Conservation (phyloP, 306 rosid species). For the Quercus cerris region DNA sequence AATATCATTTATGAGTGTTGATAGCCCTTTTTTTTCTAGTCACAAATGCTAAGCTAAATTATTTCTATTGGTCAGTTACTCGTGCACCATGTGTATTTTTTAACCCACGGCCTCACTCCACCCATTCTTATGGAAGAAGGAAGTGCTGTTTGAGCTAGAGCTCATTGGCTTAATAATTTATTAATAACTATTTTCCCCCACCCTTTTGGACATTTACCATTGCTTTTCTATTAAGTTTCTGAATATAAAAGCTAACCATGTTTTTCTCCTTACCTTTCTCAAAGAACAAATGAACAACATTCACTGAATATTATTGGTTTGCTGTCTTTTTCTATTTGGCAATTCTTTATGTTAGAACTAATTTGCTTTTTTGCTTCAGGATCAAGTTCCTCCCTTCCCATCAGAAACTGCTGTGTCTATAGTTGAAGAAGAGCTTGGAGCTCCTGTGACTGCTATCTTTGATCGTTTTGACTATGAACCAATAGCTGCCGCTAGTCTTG, state of each 20-base stretch:
- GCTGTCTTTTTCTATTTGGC: constrained; percentile 5
- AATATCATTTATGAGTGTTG: constrained; percentile 4
- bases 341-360: constrained; percentile 26
- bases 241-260: not conserved
- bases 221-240: not conserved
- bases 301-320: not conserved
- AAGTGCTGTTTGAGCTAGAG: too few relatives aligned
- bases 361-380: constrained; percentile 47
- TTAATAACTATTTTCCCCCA: not conserved
- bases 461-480: constrained; percentile 92
- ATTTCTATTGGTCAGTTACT: too few relatives aligned
- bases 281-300: not conserved
- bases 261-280: not conserved
- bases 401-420: constrained; percentile 81
- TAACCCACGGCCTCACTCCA: too few relatives aligned
- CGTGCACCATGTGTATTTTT: too few relatives aligned
- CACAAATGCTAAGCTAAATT: too few relatives aligned
- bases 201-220: not conserved
- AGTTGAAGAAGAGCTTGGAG: constrained; percentile 92
- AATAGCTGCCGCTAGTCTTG: constrained; percentile 99
- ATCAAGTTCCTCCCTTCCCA: constrained; percentile 99
- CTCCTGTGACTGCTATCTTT: constrained; percentile 59
- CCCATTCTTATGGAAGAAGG: too few relatives aligned
- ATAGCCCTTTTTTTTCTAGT: too few relatives aligned
- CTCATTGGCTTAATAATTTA: not conserved